Percentiles rank a stretch among this genome's conserved stretches.
These are phyloP conservation scores for Afroboletus lepidellus DNA, from an alignment of 1,284 basidiomycete species.

Conservation along the genomic window DNA sequence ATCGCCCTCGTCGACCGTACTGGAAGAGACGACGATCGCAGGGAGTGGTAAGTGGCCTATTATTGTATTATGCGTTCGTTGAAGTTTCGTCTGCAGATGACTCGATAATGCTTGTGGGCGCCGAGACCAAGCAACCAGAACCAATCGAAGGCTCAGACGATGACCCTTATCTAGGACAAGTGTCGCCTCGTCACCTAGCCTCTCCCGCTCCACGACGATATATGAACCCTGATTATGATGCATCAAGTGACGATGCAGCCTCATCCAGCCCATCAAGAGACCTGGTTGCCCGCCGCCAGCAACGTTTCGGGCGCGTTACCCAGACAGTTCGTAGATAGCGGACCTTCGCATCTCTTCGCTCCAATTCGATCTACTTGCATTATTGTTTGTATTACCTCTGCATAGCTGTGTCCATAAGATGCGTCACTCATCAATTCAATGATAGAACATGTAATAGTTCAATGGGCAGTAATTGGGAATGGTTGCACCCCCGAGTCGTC, in stretches of 20 bases:
- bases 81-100: conserved; percentile 37
- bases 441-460: neutral
- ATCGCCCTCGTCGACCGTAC: conserved; percentile 32
- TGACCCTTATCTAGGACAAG: conserved; percentile 56
- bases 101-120: conserved; percentile 39
- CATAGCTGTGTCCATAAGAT: conserved; percentile 25
- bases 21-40: conserved; percentile 36
- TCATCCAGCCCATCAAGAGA: conserved; percentile 45
- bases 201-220: conserved; percentile 53
- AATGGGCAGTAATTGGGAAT: neutral
- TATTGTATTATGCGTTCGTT: neutral
- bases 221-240: conserved; percentile 33
- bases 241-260: conserved; percentile 44
- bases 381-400: conserved; percentile 28
- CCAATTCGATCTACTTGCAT: conserved; percentile 23
- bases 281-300: conserved; percentile 33
- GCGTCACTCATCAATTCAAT: conserved; percentile 6
- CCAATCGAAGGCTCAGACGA: conserved; percentile 50
- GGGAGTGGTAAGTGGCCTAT: conserved; percentile 43
- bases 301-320: conserved; percentile 25
- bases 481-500: too few relatives aligned
- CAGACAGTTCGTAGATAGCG: conserved; percentile 10
- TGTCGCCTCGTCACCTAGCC: conserved; percentile 64
- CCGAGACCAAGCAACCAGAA: conserved; percentile 5
- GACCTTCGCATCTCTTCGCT: conserved; percentile 10